These are phyloP conservation scores for Pichia sp. DNA, from an alignment of 1,139 yeast genomes.

Conservation along the genomic window DNA sequence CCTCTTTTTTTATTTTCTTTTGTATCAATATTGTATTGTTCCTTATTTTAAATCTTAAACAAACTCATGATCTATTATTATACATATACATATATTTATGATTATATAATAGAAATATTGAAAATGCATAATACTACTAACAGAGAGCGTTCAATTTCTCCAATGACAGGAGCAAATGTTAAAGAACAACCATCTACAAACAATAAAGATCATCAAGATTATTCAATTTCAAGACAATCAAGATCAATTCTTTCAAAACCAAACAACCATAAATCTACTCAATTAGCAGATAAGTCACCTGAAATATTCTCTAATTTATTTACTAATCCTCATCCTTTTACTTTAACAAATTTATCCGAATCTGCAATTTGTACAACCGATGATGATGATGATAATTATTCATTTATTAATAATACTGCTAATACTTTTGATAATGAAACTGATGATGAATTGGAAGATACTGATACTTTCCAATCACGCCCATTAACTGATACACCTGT, in stretches of 20 bases:
- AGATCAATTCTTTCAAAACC: no score
- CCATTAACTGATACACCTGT: conserved; percentile 10
- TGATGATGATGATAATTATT: conserved; percentile 20
- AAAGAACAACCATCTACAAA: not conserved
- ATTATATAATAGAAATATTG: no score
- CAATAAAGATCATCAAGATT: not conserved
- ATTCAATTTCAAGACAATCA: not conserved
- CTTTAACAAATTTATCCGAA: conserved; percentile 12
- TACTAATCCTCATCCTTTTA: not conserved
- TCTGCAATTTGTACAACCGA: conserved; percentile 24
- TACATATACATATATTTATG: no score
- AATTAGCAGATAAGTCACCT: no score
- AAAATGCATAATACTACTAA: not conserved
- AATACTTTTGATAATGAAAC: conserved; percentile 23
- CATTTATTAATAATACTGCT: not conserved
- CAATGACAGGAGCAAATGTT: not conserved
- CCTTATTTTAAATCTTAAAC: no score
- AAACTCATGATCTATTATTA: no score
- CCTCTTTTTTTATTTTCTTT: not conserved
- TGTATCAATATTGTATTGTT: no score
- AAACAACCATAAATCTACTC: no score
- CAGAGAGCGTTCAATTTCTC: not conserved
- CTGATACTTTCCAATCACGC: conserved; percentile 4
- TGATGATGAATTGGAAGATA: conserved; percentile 10
- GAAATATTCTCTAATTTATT: conserved; percentile 1